Evolutionary conservation across 768 basidiomycete genomes (phyloP), one percentile per base, ranked within the genome.

Genomic region (Phylloporus arenicola): DNA sequence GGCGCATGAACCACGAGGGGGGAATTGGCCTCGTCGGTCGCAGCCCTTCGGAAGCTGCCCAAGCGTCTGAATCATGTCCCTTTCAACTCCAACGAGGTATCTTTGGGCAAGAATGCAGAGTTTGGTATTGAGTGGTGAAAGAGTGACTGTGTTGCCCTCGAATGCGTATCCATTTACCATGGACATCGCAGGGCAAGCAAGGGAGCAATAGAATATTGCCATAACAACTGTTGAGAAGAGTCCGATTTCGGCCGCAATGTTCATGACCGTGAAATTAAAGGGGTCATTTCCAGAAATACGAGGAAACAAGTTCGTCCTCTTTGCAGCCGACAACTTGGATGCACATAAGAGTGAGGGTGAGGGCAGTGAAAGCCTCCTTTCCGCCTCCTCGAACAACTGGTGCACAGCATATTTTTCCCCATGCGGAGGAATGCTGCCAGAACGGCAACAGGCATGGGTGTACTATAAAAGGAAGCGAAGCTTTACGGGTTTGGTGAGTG

Each of bases 351-450:
- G 31, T 11, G 34, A 3, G 12, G 47, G 20, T 1, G 12, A 13
- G 11, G 3, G 10, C 22, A 48, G 31, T 13, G 50, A 45, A 19
- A 57, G 20, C 29, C 45, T 49, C 16, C 20, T 50, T 27, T 42
- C 25, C 6, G 38, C 57, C 24, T 58, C 57, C 16, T 45, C 25
- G 16, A 58, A 50, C 27, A 55, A 17, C 10, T 52, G 57, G 9
- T n/a, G 19, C 17, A 59, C 43, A 9, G 16, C 45, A 10, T 58
- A 58, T 31, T 58, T 58, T 51, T 57, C 9, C 57, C 56, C 44
- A 54, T 14, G 37, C 52, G 57, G 19, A 49, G 41, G 22, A 57
- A 57, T 8, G 57, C 51, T 1, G 20, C 38, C 2, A 54, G 34
- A 37, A 51, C 52, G 12, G 46, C 2, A 24, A 54, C 27, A 2